Base-by-base conservation (phyloP, 1,284 basidiomycete species). In the Ceratobasidium theobromae region DNA sequence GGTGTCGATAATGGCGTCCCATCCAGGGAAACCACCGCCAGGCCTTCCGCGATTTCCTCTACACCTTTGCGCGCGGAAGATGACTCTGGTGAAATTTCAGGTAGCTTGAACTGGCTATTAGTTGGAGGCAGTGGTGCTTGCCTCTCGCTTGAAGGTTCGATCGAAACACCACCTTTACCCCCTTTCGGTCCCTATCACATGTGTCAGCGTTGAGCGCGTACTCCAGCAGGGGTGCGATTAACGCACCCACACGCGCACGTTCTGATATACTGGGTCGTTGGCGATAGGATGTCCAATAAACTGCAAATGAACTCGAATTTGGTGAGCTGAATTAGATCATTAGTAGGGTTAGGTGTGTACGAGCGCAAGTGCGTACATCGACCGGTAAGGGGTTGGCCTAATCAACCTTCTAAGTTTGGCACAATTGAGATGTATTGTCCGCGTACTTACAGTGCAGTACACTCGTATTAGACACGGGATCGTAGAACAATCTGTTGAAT, bases 281-380 rank as follows among this genome's bases (percentile, higher is more conserved):
- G 93, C 91, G 70, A 99, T 95, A 0, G 97, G 90, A 73, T 93
- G 80, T 0, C 97, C 97, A 53, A 99, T 85, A 74, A 84, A 98
- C 77, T 99, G 97, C 1, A 98, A 83, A 74, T 99, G 97, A 0
- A 99, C 96, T 49, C 96, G 86, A 67, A 97, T 89, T 77, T 98
- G 95, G 76, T 98, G 95, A 0, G 95, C 95, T 91, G 71, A 66
- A 11, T 11, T 3, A 32, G 28, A 23, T 21, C 40, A 21, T 40
- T 25, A 23, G 4, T 11, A 65, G 38, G 40, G n/a, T 68, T 16
- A 27, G 41, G 9, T 46, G 21, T 48, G 32, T 40, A 25, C 48
- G 27, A 67, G 35, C 23, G 12, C 21, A 16, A 35, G n/a, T 43
- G 78, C 91, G 74, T 78, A 93, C 93, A 95, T 71, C 94, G 81